Conservation (phyloP, 208 protist species). For the Vickermania spadyakhi region DNA sequence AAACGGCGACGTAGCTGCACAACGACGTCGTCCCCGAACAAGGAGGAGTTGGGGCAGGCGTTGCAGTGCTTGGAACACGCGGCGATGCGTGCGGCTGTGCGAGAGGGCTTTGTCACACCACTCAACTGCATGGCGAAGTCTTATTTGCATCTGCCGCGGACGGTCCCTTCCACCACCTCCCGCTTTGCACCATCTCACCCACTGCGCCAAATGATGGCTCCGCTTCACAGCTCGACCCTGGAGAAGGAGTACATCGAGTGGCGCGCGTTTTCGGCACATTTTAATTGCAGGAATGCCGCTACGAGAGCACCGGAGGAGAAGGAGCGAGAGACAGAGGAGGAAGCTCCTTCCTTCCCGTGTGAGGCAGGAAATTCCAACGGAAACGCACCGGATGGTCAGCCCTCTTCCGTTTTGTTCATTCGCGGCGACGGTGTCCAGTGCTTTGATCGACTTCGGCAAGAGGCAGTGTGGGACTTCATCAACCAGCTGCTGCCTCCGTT, state of each 20-base stretch:
- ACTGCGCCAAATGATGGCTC: background rate
- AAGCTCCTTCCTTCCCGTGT: slow-evolving; percentile 3
- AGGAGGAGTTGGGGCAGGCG: slow-evolving; percentile 19
- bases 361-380: too few species aligned
- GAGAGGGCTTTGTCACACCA: background rate
- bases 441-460: slow-evolving; percentile 62
- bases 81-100: slow-evolving; percentile 22
- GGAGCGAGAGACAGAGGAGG: background rate
- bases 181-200: background rate
- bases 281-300: slow-evolving; percentile 5
- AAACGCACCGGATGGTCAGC: background rate
- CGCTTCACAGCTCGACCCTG: slow-evolving; percentile 23
- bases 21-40: slow-evolving; percentile 10
- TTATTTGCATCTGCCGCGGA: slow-evolving; percentile 12
- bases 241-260: slow-evolving; percentile 57
- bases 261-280: slow-evolving; percentile 36
- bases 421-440: slow-evolving; percentile 57
- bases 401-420: slow-evolving; percentile 14
- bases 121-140: background rate
- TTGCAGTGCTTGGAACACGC: slow-evolving; percentile 35
- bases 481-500: slow-evolving; percentile 16
- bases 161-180: slow-evolving; percentile 8
- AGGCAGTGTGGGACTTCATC: slow-evolving; percentile 24
- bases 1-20: too few species aligned
- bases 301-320: background rate